phyloP scores from a whole-genome alignment of 1,284 basidiomycete genomes.

The Leccinum pachyderme region DNA sequence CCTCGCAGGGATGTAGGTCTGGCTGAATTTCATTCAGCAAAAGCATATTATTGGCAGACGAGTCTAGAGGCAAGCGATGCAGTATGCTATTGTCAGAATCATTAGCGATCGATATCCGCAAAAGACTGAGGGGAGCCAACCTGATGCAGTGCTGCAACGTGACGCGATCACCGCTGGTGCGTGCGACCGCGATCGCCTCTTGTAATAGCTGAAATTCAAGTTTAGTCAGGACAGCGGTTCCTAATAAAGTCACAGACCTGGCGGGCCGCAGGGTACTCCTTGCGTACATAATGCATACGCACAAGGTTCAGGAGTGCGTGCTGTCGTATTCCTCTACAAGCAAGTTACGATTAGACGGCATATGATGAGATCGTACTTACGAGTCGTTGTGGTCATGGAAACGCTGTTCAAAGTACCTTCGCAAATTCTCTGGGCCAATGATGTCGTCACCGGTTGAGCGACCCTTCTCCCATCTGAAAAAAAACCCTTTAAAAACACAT shows the following conservation, averaged over 20 bases:
- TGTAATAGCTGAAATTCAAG: conserved; percentile 51
- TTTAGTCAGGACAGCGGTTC: conserved; percentile 2
- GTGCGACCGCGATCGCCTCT: conserved; percentile 72
- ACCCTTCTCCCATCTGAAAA: conserved; percentile 63
- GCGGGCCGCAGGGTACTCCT: conserved; percentile 63
- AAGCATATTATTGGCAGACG: conserved; percentile 42
- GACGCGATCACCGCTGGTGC: conserved; percentile 66
- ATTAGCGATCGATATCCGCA: conserved; percentile 12
- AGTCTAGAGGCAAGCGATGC: conserved; percentile 56
- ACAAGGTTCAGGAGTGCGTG: conserved; percentile 76
- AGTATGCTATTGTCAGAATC: conserved; percentile 48
- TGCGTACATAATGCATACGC: conserved; percentile 68
- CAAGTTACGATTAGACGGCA: conserved; percentile 3
- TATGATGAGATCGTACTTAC: conserved; percentile 40
- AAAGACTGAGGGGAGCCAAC: conserved; percentile 43
- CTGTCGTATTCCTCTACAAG: conserved; percentile 66
- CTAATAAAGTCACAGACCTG: conserved; percentile 44
- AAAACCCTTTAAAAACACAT: background rate
- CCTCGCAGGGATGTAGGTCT: conserved; percentile 70
- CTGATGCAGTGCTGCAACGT: conserved; percentile 78
- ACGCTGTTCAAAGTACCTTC: conserved; percentile 78
- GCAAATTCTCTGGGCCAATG: conserved; percentile 63
- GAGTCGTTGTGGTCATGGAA: conserved; percentile 78
- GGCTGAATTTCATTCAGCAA: conserved; percentile 73
- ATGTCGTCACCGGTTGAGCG: conserved; percentile 64